Base-by-base conservation (phyloP, 2,329 filamentous ascomycete genomes). In the Alternaria hordeiaustralica region DNA sequence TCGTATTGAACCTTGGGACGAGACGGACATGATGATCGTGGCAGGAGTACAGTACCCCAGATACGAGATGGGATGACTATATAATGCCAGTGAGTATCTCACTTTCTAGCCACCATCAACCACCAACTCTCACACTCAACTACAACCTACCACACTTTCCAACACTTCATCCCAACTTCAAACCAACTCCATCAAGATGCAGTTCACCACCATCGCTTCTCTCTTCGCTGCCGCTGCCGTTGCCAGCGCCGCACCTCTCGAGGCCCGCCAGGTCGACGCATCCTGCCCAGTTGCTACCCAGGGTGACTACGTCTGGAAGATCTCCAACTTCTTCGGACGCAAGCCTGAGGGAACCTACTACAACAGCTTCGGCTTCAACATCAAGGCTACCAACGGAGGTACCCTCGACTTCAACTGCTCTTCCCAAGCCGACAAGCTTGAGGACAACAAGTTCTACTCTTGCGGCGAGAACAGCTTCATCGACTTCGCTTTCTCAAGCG, bases 221-320 rank as follows among this genome's bases (percentile, higher is more conserved):
- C 55, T 71, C 55, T 62, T 72, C 59, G 60, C 58, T 18, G 64
- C 65, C 8, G 54, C 65, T 9, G 61, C 61, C 58, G 50, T 71
- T 53, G 56, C 63, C 41, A 54, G 54, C 21, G 63, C 68, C 10
- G 61, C 63, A 20, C 68, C 68, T 30, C 53, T 71, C 20, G 55
- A 63, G 25, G 36, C 55, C 26, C 69, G 69, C 45, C 20, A 55
- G 25, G 55, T 56, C 21, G 51, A 45, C 6, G 58, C 30, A 5
- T 51, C 57, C n/a, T 64, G 60, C 56, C 58, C 61, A 8, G 58
- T 63, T 28, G 36, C 57, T 18, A 55, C 58, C 36, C 5, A 20
- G 10, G 70, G 71, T 26, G 66, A 70, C 57, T 68, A 71, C 57
- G 36, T 69, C 60, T 73, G 71, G 71, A 70, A 69, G 54, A 58